Evolutionary conservation across 2,329 filamentous ascomycete species (phyloP), one percentile per base, ranked within the genome.

Genomic region (Fusarium falciforme): DNA sequence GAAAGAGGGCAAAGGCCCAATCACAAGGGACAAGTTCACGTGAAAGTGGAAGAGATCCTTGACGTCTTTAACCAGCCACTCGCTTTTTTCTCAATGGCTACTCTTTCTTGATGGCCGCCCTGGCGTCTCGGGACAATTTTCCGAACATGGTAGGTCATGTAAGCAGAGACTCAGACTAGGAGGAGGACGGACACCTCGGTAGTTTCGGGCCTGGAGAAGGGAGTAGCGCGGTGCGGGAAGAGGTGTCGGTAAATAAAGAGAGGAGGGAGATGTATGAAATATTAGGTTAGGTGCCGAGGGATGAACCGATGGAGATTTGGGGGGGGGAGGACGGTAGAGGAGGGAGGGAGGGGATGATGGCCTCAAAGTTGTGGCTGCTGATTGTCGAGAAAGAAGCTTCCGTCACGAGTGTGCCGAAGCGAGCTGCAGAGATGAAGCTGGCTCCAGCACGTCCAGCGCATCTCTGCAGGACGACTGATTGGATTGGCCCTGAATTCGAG

Each of bases 1-100:
- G 38, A 42, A 27, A 31, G 33, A 38, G 29, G 47, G 64, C 22
- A 31, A 67, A 35, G 20, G 40, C n/a, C 40, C 54, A 52, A 44
- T 61, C 54, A 68, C 49, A 63, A 54, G 54, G n/a, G 40, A 25
- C 40, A 42, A 44, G 71, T 73, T 71, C 72, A 77, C 67, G 67
- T 77, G 74, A 71, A 74, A 60, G 47, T 52, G 47, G 47, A 7
- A 29, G 47, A 20, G 38, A 72, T 58, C 64, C 71, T 44, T 74
- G 71, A 33, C 40, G 55, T 31, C 40, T 49, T 61, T 65, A 62
- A 52, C 71, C 72, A 74, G 65, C 72, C 72, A 74, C 72, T 72
- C 71, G 62, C 49, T 69, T 74, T 75, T 70, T 64, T 63, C 49
- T 72, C 42, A 64, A 52, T 52, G 44, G 44, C 44, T 49, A n/a